Evolutionary conservation across 345 rosid genomes (phyloP), one percentile per base, ranked within the genome.

Genomic region (Linum usitatissimum): DNA sequence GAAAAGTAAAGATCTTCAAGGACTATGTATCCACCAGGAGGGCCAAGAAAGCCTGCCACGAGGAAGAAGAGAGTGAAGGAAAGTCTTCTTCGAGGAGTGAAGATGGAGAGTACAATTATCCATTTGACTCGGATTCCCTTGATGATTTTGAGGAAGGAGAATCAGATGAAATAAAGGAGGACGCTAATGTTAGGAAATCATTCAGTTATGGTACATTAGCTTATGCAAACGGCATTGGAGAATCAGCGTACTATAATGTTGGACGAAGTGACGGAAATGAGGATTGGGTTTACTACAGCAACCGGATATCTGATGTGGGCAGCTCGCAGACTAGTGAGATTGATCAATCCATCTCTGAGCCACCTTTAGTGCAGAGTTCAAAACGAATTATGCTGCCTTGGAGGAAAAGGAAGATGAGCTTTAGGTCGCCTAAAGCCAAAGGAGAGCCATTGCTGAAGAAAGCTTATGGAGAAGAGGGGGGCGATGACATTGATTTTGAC

Each of bases 401-500:
- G 99, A 87, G 88, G 80, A 93, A 90, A 77, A 82, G 97, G 76
- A 89, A 87, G 70, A 75, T 90, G 60, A 87, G 87, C 74, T 93
- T 93, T 78, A 71, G 90, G 77, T 90, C 97, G 71, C 78, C 87
- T 23, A 90, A 90, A 75, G 80, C 80, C 59, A 87, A 80, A 81
- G 94, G 97, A 10, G 97, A 93, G 73, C 96, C 99, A 17, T 75
- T 93, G 83, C 76, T 93, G 68, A 93, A 89, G 68, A 89, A 87
- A 78, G 94, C 82, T 7, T 79, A 87, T 73, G 90, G 83, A 51
- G 97, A 93, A 82, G 97, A 93, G 57, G 99, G 99, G 5, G 99
- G 99, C n/a, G 98, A 90, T 80, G 99, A 93, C 70, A 93, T 93
- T 65, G 99, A 93, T 83, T 87, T 66, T 81, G 91, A 86, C 70